These are phyloP conservation scores for Microcos paniculata DNA, from an alignment of 345 rosid species.

Conservation along the genomic window DNA sequence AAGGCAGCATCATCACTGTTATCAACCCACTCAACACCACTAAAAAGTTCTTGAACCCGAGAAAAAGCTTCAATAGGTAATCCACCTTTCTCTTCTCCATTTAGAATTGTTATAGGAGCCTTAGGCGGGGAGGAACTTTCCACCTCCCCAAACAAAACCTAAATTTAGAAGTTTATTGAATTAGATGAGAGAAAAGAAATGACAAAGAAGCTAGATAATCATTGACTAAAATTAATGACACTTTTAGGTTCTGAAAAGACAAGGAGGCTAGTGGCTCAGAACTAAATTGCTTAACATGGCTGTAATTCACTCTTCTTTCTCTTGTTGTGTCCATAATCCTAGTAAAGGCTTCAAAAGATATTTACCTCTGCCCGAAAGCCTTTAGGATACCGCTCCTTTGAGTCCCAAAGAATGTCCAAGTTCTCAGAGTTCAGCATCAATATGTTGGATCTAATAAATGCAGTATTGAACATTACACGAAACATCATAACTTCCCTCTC, in stretches of 20 bases:
- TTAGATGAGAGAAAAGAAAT: slow-evolving; percentile 19
- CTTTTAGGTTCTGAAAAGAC: not conserved
- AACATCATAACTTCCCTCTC: slow-evolving; percentile 99
- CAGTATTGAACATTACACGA: slow-evolving; percentile 94
- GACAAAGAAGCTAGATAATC: slow-evolving; percentile 3
- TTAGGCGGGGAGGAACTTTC: slow-evolving; percentile 66
- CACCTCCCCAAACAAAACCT: slow-evolving; percentile 95
- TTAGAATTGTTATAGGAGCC: slow-evolving; percentile 63
- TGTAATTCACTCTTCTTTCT: not conserved
- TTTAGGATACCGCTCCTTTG: slow-evolving; percentile 90
- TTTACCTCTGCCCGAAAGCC: slow-evolving; percentile 93
- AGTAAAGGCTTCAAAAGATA: slow-evolving; percentile 4
- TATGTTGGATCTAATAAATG: slow-evolving; percentile 97
- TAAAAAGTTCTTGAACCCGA: slow-evolving; percentile 94
- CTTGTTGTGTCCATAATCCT: not conserved
- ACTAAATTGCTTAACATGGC: not conserved
- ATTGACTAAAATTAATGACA: slow-evolving; percentile 13
- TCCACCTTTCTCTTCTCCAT: slow-evolving; percentile 97
- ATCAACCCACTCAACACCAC: slow-evolving; percentile 84
- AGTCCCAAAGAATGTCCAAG: slow-evolving; percentile 96
- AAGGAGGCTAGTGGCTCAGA: slow-evolving; percentile 2
- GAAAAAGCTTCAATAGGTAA: slow-evolving; percentile 98
- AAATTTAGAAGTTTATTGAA: slow-evolving; percentile 23
- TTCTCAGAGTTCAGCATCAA: slow-evolving; percentile 90
- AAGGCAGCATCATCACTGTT: slow-evolving; percentile 84